Percentiles rank a stretch among this genome's conserved stretches.
Evolutionary conservation across 345 rosid species (phyloP).

Genomic region (Cardamine resedifolia): DNA sequence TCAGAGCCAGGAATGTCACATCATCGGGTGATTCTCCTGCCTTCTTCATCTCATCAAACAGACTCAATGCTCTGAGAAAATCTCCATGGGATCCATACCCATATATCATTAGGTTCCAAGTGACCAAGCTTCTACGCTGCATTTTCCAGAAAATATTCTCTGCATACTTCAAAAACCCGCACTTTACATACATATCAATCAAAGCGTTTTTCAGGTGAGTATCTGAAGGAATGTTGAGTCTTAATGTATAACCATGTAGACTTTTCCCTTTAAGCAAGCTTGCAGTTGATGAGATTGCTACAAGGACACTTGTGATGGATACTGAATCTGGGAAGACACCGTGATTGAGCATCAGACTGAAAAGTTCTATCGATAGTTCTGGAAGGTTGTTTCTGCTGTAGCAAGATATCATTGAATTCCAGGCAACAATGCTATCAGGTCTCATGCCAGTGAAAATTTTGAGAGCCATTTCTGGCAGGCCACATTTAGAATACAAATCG

Average conservation of each 20-base stretch:
- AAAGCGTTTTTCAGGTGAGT: conserved; percentile 62
- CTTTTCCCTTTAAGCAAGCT: conserved; percentile 62
- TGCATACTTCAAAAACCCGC: conserved; percentile 63
- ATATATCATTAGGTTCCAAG: conserved; percentile 76
- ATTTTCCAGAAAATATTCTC: conserved; percentile 49
- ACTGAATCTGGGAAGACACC: conserved; percentile 58
- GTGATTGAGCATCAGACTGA: conserved; percentile 43
- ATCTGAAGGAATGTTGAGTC: conserved; percentile 48
- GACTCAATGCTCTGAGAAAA: conserved; percentile 47
- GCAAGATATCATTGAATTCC: conserved; percentile 82
- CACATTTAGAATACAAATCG: conserved; percentile 77
- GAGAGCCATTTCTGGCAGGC: conserved; percentile 56
- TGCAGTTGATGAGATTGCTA: conserved; percentile 64
- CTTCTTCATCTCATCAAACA: conserved; percentile 61
- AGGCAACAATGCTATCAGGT: conserved; percentile 55
- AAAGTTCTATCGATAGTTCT: conserved; percentile 53
- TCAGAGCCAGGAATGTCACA: conserved; percentile 65
- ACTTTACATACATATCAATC: conserved; percentile 81
- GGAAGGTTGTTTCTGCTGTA: conserved; percentile 60
- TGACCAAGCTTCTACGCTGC: conserved; percentile 52
- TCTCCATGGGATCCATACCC: conserved; percentile 82
- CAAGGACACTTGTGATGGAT: conserved; percentile 67
- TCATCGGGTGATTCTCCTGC: conserved; percentile 55
- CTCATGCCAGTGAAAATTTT: conserved; percentile 54
- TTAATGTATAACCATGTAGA: conserved; percentile 61